A percentile compares a stretch with the other conserved stretches of the same genome.
phyloP scores from a whole-genome alignment of 305 asterid species.

The Galium porrigens region DNA sequence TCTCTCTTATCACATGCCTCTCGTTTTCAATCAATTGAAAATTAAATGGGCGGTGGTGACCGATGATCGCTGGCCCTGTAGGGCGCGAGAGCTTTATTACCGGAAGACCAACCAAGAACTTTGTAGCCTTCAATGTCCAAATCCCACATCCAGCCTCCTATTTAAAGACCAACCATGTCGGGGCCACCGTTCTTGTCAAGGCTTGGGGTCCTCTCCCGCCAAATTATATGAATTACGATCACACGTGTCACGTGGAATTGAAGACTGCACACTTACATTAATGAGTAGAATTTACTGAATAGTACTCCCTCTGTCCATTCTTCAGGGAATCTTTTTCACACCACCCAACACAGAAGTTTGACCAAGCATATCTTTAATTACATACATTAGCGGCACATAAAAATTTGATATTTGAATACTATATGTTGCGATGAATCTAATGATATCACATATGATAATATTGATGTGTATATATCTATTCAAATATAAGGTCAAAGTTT shows the following conservation, averaged over 20 bases:
- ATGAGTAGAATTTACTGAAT: background rate
- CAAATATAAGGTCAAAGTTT: no score
- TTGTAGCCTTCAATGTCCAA: background rate
- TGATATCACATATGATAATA: no score
- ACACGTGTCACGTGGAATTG: conserved; percentile 1
- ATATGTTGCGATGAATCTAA: no score
- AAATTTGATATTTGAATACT: no score
- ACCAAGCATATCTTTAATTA: no score
- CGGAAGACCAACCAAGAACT: background rate
- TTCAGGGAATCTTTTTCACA: no score
- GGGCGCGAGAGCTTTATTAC: background rate
- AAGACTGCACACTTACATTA: background rate
- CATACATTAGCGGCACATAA: no score
- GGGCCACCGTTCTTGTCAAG: background rate
- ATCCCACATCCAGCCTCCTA: conserved; percentile 1
- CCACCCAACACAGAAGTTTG: no score
- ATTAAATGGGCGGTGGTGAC: background rate
- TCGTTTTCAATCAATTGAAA: background rate
- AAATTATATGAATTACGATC: background rate
- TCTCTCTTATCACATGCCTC: background rate
- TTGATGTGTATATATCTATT: no score
- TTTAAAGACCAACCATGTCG: background rate
- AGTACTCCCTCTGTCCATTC: no score
- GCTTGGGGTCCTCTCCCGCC: background rate
- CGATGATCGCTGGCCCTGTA: background rate